Base-by-base conservation (phyloP, 805 yeast genomes). In the Candida germanica region DNA sequence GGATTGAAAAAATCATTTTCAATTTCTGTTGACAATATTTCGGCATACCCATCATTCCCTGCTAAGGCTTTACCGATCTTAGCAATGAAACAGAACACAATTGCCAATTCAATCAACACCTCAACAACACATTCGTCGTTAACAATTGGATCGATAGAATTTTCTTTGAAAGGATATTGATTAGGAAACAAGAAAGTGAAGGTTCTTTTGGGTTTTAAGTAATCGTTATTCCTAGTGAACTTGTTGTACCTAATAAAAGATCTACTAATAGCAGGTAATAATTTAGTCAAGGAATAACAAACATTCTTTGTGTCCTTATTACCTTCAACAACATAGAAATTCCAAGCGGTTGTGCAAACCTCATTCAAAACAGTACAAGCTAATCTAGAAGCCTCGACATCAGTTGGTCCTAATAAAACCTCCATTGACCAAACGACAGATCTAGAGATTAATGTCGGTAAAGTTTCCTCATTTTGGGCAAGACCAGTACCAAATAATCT, bases 141-240 rank as follows among this genome's bases (percentile, higher is more conserved):
- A 13, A 85, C 83, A 29, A 80, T 67, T 0, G 94, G 81, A 51
- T 87, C 95, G 46, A 84, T 74, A 0, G 89, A 77, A 20, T 69
- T 50, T 28, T 77, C 80, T 31, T 61, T 60, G 51, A 82, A 80
- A 12, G 95, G 95, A 49, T 73, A 76, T 11, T 61, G 56, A 19
- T 69, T 66, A 6, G 93, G 95, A 64, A 87, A 88, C 26, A 86
- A 59, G 18, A 67, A 70, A 0, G 87, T 80, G 51, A 80, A 83
- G 0, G 78, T 71, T 61, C 87, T 73, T 58, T 75, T 79, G 23
- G 79, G 74, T 40, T 69, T 71, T 58, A 75, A 74, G 35, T 66
- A 63, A 13, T 69, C 73, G 38, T 66, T 62, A 16, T 63, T 56
- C 40, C 69, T 56, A 53, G 79, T 64, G 54, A 56, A 69, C 47